Evolutionary conservation across 106 monocot genomes (phyloP).

Genomic region (Cymbidium sinense): DNA sequence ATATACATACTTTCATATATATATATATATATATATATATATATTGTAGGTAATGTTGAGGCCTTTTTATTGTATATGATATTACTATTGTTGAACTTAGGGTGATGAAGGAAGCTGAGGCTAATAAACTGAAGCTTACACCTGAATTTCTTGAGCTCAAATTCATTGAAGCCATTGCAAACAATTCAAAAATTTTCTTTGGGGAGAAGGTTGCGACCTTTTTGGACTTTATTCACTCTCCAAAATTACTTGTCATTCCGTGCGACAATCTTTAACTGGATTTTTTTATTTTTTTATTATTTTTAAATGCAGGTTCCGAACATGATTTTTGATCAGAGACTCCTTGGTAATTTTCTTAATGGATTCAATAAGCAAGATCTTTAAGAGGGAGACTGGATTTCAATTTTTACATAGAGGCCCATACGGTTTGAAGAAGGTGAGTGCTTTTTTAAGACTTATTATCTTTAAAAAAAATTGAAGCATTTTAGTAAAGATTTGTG

Average conservation of each 20-base stretch:
- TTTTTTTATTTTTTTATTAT: background rate
- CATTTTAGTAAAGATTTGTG: too few relatives aligned
- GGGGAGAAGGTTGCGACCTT: slow-evolving; percentile 62
- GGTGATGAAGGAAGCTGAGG: slow-evolving; percentile 90
- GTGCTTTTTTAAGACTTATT: background rate
- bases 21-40: background rate
- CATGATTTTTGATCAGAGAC: slow-evolving; percentile 90
- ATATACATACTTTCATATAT: too few relatives aligned
- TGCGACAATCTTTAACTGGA: background rate
- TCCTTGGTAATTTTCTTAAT: slow-evolving; percentile 64
- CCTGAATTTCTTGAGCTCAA: slow-evolving; percentile 90
- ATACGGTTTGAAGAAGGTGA: background rate
- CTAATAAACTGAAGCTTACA: slow-evolving; percentile 86
- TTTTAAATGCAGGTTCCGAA: slow-evolving; percentile 58
- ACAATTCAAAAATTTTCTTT: slow-evolving; percentile 96
- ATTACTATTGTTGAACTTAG: slow-evolving; percentile 20
- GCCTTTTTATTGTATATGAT: background rate
- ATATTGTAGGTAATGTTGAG: background rate
- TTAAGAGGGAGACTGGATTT: slow-evolving; percentile 13
- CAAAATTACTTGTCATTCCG: background rate
- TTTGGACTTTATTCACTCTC: background rate
- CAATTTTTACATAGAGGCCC: background rate
- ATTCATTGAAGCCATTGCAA: slow-evolving; percentile 92
- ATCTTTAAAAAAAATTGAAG: too few relatives aligned
- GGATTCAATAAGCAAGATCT: slow-evolving; percentile 10